Base-by-base conservation (phyloP, 345 rosid species). In the Eucalyptus coolabah region DNA sequence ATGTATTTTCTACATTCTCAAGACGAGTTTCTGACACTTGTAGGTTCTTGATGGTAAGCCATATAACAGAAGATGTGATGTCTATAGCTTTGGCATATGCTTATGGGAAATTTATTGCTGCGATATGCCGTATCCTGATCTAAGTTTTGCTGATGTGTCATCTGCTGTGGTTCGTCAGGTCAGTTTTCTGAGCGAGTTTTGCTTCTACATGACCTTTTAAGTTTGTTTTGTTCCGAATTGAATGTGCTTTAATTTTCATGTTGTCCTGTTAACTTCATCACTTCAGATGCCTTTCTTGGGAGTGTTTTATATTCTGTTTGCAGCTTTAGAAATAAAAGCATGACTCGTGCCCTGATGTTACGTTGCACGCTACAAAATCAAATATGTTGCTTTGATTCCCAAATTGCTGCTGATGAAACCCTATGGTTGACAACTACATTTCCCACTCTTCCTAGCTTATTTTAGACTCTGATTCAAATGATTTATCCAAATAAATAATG, bases 101-200 rank as follows among this genome's bases (percentile, higher is more conserved):
- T 89, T 97, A 88, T 98, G 99, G 99, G 99, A 98, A 92, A 98
- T 94, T 50, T 98, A 98, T 92, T 98, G 99, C 89, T 98, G 99
- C 53, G 97, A 97, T 53, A 95, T 98, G 98, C 99, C 99, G 60
- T 97, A 97, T 81, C 94, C 97, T 21, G 91, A 96, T 94, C 98
- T 97, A 80, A 96, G 99, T 90, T 95, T 96, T 88, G 97, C 92
- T 18, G 98, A 97, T 89, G 96, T 97, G 26, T 94, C 98, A 45
- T 93, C 97, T 86, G 96, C 95, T 40, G 99, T 98, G 89, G 98
- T 97, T 90, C 93, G 95, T 88, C 95, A 97, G 93, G 99, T 97
- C 90, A 91, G 94, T 92, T 89, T n/a, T 32, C 50, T 72, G 12
- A 45, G 34, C 3, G 30, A 77, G 83, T 77, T 77, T 37, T 77